Percentiles rank a stretch among this genome's conserved stretches.
Evolutionary conservation across 345 rosid genomes (phyloP).

Genomic region (Linum lewisii): DNA sequence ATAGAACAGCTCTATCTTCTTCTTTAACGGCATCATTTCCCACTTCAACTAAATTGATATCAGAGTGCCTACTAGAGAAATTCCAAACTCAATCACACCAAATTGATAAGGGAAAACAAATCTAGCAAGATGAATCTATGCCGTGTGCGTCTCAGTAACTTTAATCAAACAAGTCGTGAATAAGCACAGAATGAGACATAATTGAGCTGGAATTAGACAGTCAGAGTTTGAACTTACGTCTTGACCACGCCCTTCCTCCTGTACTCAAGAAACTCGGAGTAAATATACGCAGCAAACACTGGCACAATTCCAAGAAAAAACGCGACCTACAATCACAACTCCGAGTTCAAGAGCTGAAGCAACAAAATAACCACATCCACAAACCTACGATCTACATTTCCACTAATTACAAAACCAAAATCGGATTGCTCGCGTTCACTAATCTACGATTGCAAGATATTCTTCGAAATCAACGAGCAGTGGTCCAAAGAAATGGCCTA

Average conservation of each 20-base stretch:
- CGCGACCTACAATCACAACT: constrained; percentile 44
- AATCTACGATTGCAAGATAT: background rate
- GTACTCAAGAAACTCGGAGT: constrained; percentile 69
- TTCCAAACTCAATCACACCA: constrained; percentile 4
- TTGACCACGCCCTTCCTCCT: constrained; percentile 37
- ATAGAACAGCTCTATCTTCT: constrained; percentile 66
- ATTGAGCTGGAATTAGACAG: background rate
- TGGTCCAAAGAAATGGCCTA: background rate
- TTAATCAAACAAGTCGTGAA: background rate
- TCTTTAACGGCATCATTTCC: constrained; percentile 46
- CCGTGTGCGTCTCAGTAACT: background rate
- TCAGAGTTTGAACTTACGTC: constrained; percentile 39
- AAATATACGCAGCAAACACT: constrained; percentile 62
- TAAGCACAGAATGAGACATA: background rate
- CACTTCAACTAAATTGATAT: constrained; percentile 60
- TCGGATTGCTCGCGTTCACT: background rate
- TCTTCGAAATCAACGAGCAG: background rate
- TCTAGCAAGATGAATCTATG: background rate
- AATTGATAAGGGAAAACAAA: background rate
- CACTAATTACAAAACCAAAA: background rate
- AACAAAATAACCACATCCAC: background rate
- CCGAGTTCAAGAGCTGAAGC: background rate
- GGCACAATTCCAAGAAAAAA: constrained; percentile 66
- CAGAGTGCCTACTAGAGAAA: constrained; percentile 63
- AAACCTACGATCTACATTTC: background rate